Base-by-base conservation (phyloP, 2,329 filamentous ascomycete genomes). In the Ophiostoma angusticollis region DNA sequence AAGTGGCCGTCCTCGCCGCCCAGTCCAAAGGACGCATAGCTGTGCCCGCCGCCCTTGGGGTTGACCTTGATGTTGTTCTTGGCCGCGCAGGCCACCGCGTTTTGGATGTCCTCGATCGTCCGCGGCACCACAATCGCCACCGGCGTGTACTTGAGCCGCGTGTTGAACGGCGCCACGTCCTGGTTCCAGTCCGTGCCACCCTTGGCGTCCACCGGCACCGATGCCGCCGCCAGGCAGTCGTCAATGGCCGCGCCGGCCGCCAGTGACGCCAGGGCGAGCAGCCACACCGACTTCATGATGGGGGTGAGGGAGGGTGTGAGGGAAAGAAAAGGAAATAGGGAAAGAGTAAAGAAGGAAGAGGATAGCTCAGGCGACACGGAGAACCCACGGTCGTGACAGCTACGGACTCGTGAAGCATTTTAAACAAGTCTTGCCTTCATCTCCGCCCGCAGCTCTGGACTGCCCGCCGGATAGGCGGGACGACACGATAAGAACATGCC, bases 41-140 rank as follows among this genome's bases (percentile, higher is more conserved):
- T 67, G 50, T 72, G 68, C 4, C 68, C 68, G 22, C 68, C 68
- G 38, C 62, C 61, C 45, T 64, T 65, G 22, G 67, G 61, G 36
- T 63, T 66, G 12, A 68, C 63, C 50, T 65, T 67, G 41, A 67
- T 45, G 6, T 55, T 54, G n/a, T 54, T 49, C 42, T 58, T 44
- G 6, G 50, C 52, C 24, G 64, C 68, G 46, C 67, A 71, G 5
- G 54, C 48, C 6, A 72, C 62, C 6, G 65, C 63, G 40, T 61
- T 58, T 33, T 63, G 62, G 5, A 70, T 55, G 37, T 70, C 60
- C 36, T 62, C 52, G 31, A 54, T 49, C 3, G 58, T 64, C 4
- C 49, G 57, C 1, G 65, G 64, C 1, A 61, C 51, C 0, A 62
- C 61, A 19, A 71, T 61, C n/a, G 60, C 61, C 6, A 55, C 54